Base-by-base conservation (phyloP, 139 green algal genomes). In the Picochlorum sp. region DNA sequence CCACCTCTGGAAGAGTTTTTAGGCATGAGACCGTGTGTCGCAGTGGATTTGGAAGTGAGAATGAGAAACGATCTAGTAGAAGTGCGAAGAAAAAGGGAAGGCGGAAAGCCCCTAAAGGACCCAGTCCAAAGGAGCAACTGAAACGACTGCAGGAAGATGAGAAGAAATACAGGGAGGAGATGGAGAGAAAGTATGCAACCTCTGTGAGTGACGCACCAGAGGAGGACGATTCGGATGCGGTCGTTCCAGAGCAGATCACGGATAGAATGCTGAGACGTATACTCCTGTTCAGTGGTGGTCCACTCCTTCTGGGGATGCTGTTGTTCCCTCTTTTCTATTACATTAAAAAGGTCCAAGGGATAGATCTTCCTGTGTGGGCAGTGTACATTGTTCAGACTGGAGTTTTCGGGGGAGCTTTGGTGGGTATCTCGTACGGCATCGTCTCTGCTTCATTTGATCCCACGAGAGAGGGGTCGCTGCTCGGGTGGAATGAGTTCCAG, bases 391-490 rank as follows among this genome's bases (percentile, higher is more conserved):
- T 75, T 6, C 62, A 74, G 45, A 68, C 72, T 2, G 31, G 81
- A 2, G 79, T 77, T n/a, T 93, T 90, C 67, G 86, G 86, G n/a
- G 85, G 71, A 24, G 86, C 81, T 23, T 63, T 90, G 62, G 30
- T 81, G 54, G 87, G 85, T 52, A 92, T 92, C 63, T 79, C 78
- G 0, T 92, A 91, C 41, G 87, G 85, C 49, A 83, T 87, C 23
- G 63, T 94, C 45, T 82, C 66, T 10, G 69, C 77, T 31, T 79
- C 57, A 34, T 94, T 83, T 82, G 87, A 94, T 58, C 81, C 76
- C 1, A 56, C 49, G 21, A 63, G 73, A 7, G 82, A 88, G 69
- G 87, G 79, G 38, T 72, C 56, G 52, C 11, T 65, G 50, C 72
- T 82, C 18, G 81, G 81, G 4, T 67, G 60, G 28, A 72, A 62